Percentiles rank a stretch among this genome's conserved stretches.
phyloP scores from a whole-genome alignment of 2,329 filamentous ascomycete species.

The Fonsecaea erecta region DNA sequence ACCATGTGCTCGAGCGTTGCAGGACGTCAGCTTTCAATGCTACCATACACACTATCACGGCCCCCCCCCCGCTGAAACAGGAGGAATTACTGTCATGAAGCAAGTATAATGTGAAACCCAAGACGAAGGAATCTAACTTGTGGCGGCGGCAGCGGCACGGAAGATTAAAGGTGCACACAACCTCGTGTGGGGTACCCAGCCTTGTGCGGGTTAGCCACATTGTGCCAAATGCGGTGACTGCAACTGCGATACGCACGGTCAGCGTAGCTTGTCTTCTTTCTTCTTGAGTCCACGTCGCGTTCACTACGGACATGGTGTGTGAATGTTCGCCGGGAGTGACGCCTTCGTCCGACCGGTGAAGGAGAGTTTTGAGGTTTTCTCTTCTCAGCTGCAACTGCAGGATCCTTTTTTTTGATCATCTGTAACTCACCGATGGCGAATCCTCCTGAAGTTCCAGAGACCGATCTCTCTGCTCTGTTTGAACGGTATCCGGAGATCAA shows the following conservation, averaged over 20 bases:
- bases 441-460: conserved; percentile 15
- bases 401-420: neutral
- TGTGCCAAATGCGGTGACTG: too few species aligned
- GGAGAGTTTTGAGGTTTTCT: conserved; percentile 71
- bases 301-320: conserved; percentile 36
- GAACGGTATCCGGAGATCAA: conserved; percentile 36
- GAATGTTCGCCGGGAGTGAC: conserved; percentile 41
- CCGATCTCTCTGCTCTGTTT: conserved; percentile 27
- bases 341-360: conserved; percentile 79
- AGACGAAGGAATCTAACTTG: too few species aligned
- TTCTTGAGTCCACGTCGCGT: conserved; percentile 39
- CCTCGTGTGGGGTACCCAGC: too few species aligned
- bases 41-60: too few species aligned
- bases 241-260: conserved; percentile 66
- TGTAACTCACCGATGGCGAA: conserved; percentile 11
- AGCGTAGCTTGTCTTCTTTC: conserved; percentile 59
- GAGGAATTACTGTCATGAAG: too few species aligned
- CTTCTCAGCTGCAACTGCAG: too few species aligned
- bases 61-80: too few species aligned
- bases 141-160: too few species aligned
- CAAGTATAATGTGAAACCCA: too few species aligned
- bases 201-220: too few species aligned
- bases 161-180: too few species aligned
- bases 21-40: conserved; percentile 72
- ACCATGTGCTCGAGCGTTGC: conserved; percentile 78